Conservation (phyloP, 2,329 filamentous ascomycete species). For the Phialophora macrospora region DNA sequence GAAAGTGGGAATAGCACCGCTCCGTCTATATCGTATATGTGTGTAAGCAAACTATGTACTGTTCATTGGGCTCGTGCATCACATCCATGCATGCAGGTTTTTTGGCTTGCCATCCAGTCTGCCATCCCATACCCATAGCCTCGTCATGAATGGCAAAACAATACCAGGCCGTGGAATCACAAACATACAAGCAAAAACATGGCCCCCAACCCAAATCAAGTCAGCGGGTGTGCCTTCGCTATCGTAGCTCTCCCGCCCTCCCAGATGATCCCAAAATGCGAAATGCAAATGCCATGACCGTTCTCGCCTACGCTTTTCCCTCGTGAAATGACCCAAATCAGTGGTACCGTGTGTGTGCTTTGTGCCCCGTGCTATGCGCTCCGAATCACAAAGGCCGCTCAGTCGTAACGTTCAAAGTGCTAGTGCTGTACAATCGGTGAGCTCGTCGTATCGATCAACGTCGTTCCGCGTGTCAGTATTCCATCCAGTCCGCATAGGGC, state of each 20-base stretch:
- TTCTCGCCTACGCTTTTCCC: neutral
- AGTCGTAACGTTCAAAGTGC: neutral
- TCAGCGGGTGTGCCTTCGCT: neutral
- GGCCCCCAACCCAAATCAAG: neutral
- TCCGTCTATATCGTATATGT: neutral
- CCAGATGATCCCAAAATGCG: neutral
- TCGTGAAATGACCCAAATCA: neutral
- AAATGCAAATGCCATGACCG: neutral
- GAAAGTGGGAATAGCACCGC: neutral
- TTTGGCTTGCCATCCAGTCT: neutral
- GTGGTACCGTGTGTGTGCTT: neutral
- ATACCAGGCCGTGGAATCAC: neutral
- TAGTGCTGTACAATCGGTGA: neutral
- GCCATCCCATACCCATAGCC: too few species aligned
- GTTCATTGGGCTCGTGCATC: neutral
- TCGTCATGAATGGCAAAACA: neutral
- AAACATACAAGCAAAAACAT: neutral
- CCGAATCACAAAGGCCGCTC: constrained; percentile 1
- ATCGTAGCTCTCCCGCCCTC: neutral
- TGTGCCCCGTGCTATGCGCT: neutral
- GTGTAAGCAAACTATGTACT: neutral
- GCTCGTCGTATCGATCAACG: neutral
- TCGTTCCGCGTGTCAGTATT: constrained; percentile 4
- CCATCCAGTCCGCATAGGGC: constrained; percentile 5
- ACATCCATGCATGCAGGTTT: neutral